Base-by-base conservation (phyloP, 1,284 basidiomycete genomes). In the Garcileccinum viscosum region DNA sequence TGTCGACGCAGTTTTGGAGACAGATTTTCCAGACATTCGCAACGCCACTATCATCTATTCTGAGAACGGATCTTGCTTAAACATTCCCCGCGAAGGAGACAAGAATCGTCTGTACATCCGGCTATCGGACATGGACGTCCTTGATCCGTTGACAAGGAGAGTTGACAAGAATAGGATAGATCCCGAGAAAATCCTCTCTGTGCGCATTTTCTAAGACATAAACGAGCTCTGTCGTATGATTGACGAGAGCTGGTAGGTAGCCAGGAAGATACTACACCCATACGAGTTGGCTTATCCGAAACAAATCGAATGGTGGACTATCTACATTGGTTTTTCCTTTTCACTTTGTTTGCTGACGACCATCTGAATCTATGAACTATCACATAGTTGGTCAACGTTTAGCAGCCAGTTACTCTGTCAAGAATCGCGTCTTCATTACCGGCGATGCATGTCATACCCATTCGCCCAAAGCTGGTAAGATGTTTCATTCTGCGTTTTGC, bases 31-130 rank as follows among this genome's bases (percentile, higher is more conserved):
- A 8, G 47, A 50, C 27, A 50, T 27, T 27, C 47, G 47, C 17
- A 50, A 24, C 17, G 7, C 27, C 47, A 14, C 47, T 1, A 15
- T 1, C 27, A 15, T 50, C 9, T 15, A 8, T 12, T 50, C 47
- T 8, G 47, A 50, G 17, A 50, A 27, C 47, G 47, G 47, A 11
- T 27, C 4, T 15, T 50, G 47, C 47, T 7, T 50, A 6, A 17
- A 8, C 14, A 50, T 50, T 27, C 47, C 47, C 24, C 47, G 47
- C 47, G 47, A 50, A 24, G 24, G 24, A 27, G 47, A 50, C 47
- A 50, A 27, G 47, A 50, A 50, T 15, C 47, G 40, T 42, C 9
- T 42, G 6, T 68, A 68, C 38, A 62, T 30, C 30, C 67, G 69
- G 12, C 53, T 69, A 15, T 47, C 27, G 22, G 47, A 58, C 22